Evolutionary conservation across 176 grass and related monocot genomes (phyloP).

Genomic region (Poa pratensis): DNA sequence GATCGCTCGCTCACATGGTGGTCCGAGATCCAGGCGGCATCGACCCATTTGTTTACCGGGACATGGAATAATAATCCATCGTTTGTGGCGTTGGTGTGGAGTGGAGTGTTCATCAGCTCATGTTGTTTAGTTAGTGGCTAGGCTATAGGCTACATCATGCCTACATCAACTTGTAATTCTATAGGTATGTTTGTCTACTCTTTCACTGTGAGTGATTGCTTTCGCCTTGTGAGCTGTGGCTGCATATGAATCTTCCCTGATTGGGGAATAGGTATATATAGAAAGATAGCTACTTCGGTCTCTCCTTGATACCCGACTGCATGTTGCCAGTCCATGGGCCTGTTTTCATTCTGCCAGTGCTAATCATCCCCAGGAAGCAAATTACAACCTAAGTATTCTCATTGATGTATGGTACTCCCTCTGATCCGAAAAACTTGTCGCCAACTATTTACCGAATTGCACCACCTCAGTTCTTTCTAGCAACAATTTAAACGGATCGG

Average conservation of each 20-base stretch:
- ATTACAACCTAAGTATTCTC: neutral
- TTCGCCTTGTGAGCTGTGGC: neutral
- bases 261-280: neutral
- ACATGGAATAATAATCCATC: slow-evolving; percentile 27
- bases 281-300: neutral
- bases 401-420: too few relatives aligned
- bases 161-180: slow-evolving; percentile 9
- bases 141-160: neutral
- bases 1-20: slow-evolving; percentile 16
- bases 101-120: neutral
- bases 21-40: slow-evolving; percentile 28
- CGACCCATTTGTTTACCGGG: slow-evolving; percentile 20
- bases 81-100: neutral
- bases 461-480: too few relatives aligned
- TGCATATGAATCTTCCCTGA: slow-evolving; percentile 24
- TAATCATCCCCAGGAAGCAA: neutral
- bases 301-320: neutral
- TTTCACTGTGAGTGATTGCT: slow-evolving; percentile 30
- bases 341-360: neutral
- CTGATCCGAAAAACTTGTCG: too few relatives aligned
- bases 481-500: too few relatives aligned
- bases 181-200: slow-evolving; percentile 31
- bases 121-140: slow-evolving; percentile 8
- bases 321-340: neutral
- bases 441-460: too few relatives aligned